Base-by-base conservation (phyloP, 2,329 filamentous ascomycete species). In the Alternaria gaisen region DNA sequence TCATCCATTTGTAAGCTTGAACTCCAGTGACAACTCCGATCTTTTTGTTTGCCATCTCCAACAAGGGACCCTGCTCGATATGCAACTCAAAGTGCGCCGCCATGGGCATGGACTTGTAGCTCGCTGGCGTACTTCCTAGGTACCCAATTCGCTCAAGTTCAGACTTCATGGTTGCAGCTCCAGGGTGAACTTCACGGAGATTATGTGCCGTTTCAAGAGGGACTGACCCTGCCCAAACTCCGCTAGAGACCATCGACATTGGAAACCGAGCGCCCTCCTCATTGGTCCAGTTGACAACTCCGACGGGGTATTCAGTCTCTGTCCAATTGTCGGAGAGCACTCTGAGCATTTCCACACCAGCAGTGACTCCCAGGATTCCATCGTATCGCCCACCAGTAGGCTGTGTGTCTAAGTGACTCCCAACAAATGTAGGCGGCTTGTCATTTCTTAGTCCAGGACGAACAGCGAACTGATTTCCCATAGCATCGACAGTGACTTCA, bases 181-280 rank as follows among this genome's bases (percentile, higher is more conserved):
- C 83, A 1, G 85, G 85, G 42, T 86, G 83, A 5, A 93, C 86
- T 75, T 91, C 89, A 42, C 82, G 83, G 6, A 91, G 81, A 38
- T 80, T 82, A 72, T 91, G 76, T 88, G 88, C 12, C 51, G 80
- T 82, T 14, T 88, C 83, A 4, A 91, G 78, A 0, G 89, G 79
- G 9, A 92, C 89, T 0, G 82, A 81, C n/a, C 84, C 90, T 0
- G 90, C 87, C 91, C 91, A 94, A 14, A 94, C 91, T 1, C 90
- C 91, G 0, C 90, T 93, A 0, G 88, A 83, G 26, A 90, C 81
- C 87, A 92, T 93, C 30, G 87, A 90, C 55, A 88, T 88, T 0
- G 91, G 91, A 65, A 94, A 94, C 0, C 91, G 86, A 1, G 91
- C 91, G 3, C 91, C 91, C 80, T 95, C 92, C 80, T 95, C 92